Evolutionary conservation across 108 stramenopile species (phyloP).

Genomic region (Schizochytrium sp.): DNA sequence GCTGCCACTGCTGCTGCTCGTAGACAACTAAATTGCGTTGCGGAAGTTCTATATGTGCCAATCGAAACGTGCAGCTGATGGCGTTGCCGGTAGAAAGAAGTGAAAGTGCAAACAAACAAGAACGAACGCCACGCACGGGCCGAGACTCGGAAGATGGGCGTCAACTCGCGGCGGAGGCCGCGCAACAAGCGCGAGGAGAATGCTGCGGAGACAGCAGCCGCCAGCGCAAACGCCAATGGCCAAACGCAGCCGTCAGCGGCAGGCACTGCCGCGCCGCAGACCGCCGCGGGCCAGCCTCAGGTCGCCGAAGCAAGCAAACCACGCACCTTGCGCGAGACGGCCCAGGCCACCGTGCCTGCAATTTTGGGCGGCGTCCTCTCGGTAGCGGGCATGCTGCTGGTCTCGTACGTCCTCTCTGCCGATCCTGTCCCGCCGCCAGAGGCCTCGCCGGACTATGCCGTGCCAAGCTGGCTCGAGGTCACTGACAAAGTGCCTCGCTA

Average conservation of each 20-base stretch:
- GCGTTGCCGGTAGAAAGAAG: no score
- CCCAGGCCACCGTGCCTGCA: not conserved
- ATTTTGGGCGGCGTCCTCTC: not conserved
- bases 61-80: no score
- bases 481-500: not conserved
- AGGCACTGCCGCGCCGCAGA: not conserved
- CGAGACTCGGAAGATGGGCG: not conserved
- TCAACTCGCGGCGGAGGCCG: not conserved
- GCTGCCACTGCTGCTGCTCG: no score
- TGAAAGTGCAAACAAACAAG: no score
- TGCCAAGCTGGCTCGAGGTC: conserved; percentile 1
- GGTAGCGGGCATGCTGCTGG: not conserved
- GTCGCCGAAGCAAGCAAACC: no score
- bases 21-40: no score
- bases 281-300: no score
- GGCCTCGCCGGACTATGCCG: not conserved
- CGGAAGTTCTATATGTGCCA: no score
- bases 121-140: no score
- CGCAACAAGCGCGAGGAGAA: not conserved
- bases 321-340: no score
- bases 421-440: not conserved
- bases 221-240: not conserved
- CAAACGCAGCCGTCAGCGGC: not conserved
- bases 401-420: not conserved
- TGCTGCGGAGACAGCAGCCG: not conserved